Evolutionary conservation across 495 filamentous ascomycete species (phyloP).

Genomic region (Xylaria curta): DNA sequence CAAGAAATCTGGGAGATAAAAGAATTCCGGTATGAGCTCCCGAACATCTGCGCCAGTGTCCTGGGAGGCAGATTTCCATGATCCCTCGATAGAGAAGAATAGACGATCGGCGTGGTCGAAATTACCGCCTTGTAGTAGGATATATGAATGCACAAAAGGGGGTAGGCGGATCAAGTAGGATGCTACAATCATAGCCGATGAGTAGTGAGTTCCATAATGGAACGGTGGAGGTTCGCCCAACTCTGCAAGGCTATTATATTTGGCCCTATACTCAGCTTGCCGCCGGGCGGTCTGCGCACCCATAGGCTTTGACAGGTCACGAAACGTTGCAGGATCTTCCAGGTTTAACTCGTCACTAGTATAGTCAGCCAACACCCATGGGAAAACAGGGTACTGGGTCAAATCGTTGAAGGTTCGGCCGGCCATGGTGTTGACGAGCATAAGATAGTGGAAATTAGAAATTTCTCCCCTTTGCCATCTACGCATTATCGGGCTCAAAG

Average conservation of each 20-base stretch:
- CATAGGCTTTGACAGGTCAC: slow-evolving; percentile 95
- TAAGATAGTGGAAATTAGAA: slow-evolving; percentile 98
- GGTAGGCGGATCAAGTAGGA: slow-evolving; percentile 95
- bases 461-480: slow-evolving; percentile 94
- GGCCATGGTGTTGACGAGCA: slow-evolving; percentile 97
- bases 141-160: slow-evolving; percentile 93
- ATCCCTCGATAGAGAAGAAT: slow-evolving; percentile 90
- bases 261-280: slow-evolving; percentile 76
- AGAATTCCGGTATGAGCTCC: slow-evolving; percentile 95
- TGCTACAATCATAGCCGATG: slow-evolving; percentile 97
- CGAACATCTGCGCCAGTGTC: slow-evolving; percentile 93
- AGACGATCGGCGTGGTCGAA: slow-evolving; percentile 96
- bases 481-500: slow-evolving; percentile 80
- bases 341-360: slow-evolving; percentile 94
- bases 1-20: slow-evolving; percentile 92
- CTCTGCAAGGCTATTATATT: slow-evolving; percentile 87
- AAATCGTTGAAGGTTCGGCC: slow-evolving; percentile 97
- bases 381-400: slow-evolving; percentile 97
- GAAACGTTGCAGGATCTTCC: slow-evolving; percentile 79
- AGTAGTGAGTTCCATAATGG: slow-evolving; percentile 98
- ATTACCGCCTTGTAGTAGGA: slow-evolving; percentile 94
- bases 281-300: slow-evolving; percentile 83
- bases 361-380: slow-evolving; percentile 96
- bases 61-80: slow-evolving; percentile 88
- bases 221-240: slow-evolving; percentile 85